These are phyloP conservation scores for Cenchrus americanus DNA, from an alignment of 176 grass and related monocot species.

Conservation along the genomic window DNA sequence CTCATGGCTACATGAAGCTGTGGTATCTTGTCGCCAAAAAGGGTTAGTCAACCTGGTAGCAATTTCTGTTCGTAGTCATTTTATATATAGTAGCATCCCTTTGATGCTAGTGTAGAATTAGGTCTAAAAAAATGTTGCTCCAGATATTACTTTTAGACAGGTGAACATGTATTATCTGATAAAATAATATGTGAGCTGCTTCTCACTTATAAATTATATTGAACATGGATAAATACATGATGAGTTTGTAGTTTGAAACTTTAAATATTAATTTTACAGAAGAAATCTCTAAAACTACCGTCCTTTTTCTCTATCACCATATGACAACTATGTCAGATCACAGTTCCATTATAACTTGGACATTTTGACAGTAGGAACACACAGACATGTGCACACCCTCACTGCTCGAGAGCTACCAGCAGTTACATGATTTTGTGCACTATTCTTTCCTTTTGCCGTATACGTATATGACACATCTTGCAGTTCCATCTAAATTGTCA, in stretches of 20 bases:
- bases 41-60: slow-evolving; percentile 61
- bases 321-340: background rate
- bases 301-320: background rate
- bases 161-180: background rate
- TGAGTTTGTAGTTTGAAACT: slow-evolving; percentile 13
- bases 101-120: slow-evolving; percentile 27
- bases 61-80: slow-evolving; percentile 4
- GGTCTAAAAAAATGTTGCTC: background rate
- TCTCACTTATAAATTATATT: background rate
- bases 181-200: background rate
- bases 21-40: slow-evolving; percentile 77
- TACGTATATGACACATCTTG: background rate
- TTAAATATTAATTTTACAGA: background rate
- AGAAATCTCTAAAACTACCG: background rate
- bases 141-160: background rate
- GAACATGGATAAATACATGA: background rate
- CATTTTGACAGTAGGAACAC: background rate
- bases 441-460: background rate
- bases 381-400: background rate
- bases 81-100: background rate
- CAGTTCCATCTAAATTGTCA: background rate
- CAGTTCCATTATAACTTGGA: background rate
- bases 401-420: background rate
- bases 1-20: slow-evolving; percentile 81
- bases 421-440: background rate